These are phyloP conservation scores for Fusarium xyrophilum DNA, from an alignment of 2,329 filamentous ascomycete species.

Conservation along the genomic window DNA sequence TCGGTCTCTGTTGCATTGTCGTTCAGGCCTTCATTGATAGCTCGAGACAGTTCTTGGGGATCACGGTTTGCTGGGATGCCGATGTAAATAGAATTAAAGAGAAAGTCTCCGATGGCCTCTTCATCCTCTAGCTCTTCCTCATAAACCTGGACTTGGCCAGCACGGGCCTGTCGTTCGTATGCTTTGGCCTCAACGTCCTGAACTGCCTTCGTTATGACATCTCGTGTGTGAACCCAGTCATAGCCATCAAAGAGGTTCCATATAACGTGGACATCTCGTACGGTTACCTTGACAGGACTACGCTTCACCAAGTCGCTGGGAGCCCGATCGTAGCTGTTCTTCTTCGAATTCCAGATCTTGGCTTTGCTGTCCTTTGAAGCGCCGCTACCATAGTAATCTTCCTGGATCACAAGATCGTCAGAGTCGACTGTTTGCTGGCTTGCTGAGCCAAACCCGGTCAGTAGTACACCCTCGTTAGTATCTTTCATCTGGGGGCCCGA, in stretches of 20 bases:
- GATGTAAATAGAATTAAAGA: slow-evolving; percentile 99
- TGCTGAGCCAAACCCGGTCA: slow-evolving; percentile 44
- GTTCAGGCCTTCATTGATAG: slow-evolving; percentile 88
- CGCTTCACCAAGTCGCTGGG: slow-evolving; percentile 66
- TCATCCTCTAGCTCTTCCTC: slow-evolving; percentile 81
- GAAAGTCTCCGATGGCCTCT: slow-evolving; percentile 88
- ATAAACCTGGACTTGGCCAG: slow-evolving; percentile 62
- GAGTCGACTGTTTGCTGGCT: slow-evolving; percentile 58
- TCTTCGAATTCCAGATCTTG: slow-evolving; percentile 80
- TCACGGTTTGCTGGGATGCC: slow-evolving; percentile 87
- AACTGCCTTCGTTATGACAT: slow-evolving; percentile 86
- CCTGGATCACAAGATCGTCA: slow-evolving; percentile 73
- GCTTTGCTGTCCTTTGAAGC: slow-evolving; percentile 69
- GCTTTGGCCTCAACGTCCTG: slow-evolving; percentile 85
- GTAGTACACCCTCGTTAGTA: slow-evolving; percentile 47
- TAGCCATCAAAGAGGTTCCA: slow-evolving; percentile 99
- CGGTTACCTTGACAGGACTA: slow-evolving; percentile 77
- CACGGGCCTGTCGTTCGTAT: slow-evolving; percentile 71
- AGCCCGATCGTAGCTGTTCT: slow-evolving; percentile 74
- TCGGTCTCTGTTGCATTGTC: slow-evolving; percentile 89
- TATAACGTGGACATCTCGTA: slow-evolving; percentile 90
- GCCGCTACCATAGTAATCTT: slow-evolving; percentile 76
- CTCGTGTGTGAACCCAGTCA: slow-evolving; percentile 89
- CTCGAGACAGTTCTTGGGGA: slow-evolving; percentile 78
- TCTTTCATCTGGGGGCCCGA: slow-evolving; percentile 45